Evolutionary conservation across 1,284 basidiomycete genomes (phyloP).

Genomic region (Anthracocystis setariae): DNA sequence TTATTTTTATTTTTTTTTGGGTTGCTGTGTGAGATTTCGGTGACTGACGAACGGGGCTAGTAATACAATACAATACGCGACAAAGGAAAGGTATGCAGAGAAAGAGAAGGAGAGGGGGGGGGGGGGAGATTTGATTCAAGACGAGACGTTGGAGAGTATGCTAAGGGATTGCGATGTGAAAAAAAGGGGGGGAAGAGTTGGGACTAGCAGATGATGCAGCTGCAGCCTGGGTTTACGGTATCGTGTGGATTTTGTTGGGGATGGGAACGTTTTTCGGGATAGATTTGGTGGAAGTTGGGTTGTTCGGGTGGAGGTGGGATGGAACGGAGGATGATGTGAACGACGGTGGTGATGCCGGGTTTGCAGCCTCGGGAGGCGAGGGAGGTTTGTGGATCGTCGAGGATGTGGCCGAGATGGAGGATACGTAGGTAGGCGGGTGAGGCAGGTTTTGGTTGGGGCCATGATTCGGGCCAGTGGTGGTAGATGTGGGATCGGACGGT

Average conservation of each 20-base stretch:
- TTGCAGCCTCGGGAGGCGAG: slow-evolving; percentile 37
- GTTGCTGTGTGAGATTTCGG: no score
- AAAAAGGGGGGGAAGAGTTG: no score
- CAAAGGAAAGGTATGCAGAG: no score
- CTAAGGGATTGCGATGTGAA: no score
- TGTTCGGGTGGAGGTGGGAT: slow-evolving; percentile 31
- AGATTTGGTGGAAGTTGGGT: slow-evolving; percentile 26
- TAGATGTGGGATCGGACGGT: slow-evolving; percentile 24
- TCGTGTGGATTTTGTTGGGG: slow-evolving; percentile 2
- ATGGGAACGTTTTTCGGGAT: slow-evolving; percentile 12
- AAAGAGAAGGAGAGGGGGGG: no score
- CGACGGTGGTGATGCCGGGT: slow-evolving; percentile 32
- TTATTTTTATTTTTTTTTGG: no score
- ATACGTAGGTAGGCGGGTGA: slow-evolving; percentile 31
- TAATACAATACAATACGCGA: no score
- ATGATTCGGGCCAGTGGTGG: slow-evolving; percentile 33
- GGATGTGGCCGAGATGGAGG: slow-evolving; percentile 43
- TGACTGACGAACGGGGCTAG: no score
- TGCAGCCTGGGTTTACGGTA: slow-evolving; percentile 26
- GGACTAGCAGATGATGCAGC: slow-evolving; percentile 39
- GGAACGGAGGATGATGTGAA: slow-evolving; percentile 33
- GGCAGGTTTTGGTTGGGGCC: slow-evolving; percentile 40
- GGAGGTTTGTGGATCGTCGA: slow-evolving; percentile 25
- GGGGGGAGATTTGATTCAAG: no score
- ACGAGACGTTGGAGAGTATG: no score